These are phyloP conservation scores for Penstemon davidsonii DNA, from an alignment of 257 asterid species.

Conservation along the genomic window DNA sequence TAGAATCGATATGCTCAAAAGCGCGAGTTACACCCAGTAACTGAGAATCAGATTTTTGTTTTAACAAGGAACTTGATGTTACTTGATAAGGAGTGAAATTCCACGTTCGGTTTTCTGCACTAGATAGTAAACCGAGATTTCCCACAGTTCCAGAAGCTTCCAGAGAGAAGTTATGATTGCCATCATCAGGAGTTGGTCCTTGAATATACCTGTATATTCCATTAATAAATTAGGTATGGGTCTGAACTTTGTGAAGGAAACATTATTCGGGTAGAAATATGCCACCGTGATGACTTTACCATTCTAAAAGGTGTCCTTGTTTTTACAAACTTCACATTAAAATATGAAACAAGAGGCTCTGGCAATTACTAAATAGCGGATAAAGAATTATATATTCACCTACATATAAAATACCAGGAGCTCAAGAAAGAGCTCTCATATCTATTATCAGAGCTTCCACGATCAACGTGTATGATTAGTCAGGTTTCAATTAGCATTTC, in stretches of 20 bases:
- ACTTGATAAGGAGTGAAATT: conserved; percentile 64
- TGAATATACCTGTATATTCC: conserved; percentile 55
- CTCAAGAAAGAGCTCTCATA: too few species aligned
- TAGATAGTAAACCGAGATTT: conserved; percentile 58
- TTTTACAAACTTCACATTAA: too few species aligned
- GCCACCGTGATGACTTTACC: too few species aligned
- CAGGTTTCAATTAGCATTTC: too few species aligned
- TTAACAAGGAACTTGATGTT: conserved; percentile 28
- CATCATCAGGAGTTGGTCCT: conserved; percentile 52
- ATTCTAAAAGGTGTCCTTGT: too few species aligned
- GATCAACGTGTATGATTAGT: too few species aligned
- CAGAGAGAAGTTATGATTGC: conserved; percentile 51
- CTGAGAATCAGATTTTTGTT: conserved; percentile 53
- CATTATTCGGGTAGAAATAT: too few species aligned
- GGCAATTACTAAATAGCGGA: too few species aligned
- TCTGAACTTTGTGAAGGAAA: neutral
- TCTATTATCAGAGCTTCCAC: too few species aligned
- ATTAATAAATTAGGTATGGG: neutral
- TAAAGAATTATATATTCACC: too few species aligned
- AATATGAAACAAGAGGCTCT: too few species aligned
- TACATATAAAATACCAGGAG: too few species aligned
- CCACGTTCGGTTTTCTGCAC: conserved; percentile 54
- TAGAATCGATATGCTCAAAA: conserved; percentile 48
- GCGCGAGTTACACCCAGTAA: conserved; percentile 41
- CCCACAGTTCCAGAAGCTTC: conserved; percentile 60